phyloP scores from a whole-genome alignment of 768 basidiomycete species.

The Gymnopilus dilepis region DNA sequence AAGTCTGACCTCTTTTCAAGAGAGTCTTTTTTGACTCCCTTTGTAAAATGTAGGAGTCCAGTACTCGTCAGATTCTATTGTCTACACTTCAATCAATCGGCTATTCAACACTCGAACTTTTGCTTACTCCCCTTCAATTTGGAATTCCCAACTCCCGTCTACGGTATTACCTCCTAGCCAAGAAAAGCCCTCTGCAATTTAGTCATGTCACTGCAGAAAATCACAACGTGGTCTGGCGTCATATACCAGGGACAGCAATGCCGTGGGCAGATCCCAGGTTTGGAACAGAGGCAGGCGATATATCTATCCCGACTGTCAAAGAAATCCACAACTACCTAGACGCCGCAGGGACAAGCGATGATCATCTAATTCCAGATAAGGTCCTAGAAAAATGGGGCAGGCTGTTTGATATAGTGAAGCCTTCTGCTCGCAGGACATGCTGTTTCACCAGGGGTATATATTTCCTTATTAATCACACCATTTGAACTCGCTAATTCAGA shows the following conservation, averaged over 20 bases:
- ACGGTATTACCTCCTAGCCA: conserved; percentile 82
- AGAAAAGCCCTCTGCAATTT: conserved; percentile 48
- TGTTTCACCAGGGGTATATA: conserved; percentile 79
- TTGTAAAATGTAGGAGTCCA: conserved; percentile 55
- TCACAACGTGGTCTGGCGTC: conserved; percentile 44
- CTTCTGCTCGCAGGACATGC: conserved; percentile 65
- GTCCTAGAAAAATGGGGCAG: conserved; percentile 77
- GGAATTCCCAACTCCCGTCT: conserved; percentile 83
- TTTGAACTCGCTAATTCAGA: not conserved
- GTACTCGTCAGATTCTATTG: conserved; percentile 61
- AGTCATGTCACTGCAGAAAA: conserved; percentile 22
- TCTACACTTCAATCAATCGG: conserved; percentile 55
- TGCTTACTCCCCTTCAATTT: conserved; percentile 79
- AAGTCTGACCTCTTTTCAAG: conserved; percentile 18
- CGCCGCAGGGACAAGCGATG: conserved; percentile 23
- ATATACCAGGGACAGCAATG: conserved; percentile 52
- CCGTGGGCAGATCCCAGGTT: conserved; percentile 49
- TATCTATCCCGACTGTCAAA: not conserved
- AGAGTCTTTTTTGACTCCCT: conserved; percentile 4
- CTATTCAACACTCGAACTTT: conserved; percentile 64
- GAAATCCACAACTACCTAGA: conserved; percentile 46
- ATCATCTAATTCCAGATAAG: conserved; percentile 57
- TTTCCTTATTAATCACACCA: not conserved
- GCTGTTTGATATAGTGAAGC: conserved; percentile 79
- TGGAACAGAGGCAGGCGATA: conserved; percentile 8